Conservation (phyloP, 306 rosid genomes). For the Delonix regia region DNA sequence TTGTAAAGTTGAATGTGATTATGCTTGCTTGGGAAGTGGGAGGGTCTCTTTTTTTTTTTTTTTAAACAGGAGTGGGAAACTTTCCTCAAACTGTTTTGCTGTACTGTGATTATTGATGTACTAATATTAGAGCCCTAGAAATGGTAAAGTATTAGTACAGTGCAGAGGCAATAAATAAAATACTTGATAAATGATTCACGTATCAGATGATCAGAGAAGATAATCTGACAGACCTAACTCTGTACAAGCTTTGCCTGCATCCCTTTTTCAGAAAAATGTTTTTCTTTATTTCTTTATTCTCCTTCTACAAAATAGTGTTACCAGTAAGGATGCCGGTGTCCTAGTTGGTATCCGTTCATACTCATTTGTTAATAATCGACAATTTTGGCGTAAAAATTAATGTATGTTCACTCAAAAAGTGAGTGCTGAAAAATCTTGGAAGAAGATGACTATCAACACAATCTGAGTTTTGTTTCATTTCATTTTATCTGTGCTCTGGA, state of each 20-base stretch:
- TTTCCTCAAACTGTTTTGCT: conserved; percentile 1
- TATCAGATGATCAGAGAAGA: neutral
- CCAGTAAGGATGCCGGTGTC: too few relatives aligned
- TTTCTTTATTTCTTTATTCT: too few relatives aligned
- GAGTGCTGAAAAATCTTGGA: too few relatives aligned
- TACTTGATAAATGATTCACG: neutral
- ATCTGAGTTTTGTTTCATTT: too few relatives aligned
- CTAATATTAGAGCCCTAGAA: neutral
- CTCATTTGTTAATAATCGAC: too few relatives aligned
- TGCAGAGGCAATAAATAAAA: neutral
- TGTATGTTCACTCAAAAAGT: too few relatives aligned
- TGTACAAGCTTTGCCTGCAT: conserved; percentile 6
- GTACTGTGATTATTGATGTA: neutral
- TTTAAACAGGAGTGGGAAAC: neutral
- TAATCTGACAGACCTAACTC: neutral
- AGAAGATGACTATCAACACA: too few relatives aligned
- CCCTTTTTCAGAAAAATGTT: neutral
- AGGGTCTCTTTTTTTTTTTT: too few relatives aligned
- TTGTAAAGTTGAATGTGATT: conserved; percentile 51
- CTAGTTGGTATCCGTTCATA: too few relatives aligned
- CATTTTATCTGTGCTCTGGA: too few relatives aligned
- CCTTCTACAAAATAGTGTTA: too few relatives aligned
- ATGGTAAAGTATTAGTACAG: neutral
- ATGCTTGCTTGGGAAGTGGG: conserved; percentile 53
- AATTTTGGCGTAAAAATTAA: too few relatives aligned